phyloP scores from a whole-genome alignment of 2,329 filamentous ascomycete genomes.

The Cercospora sesami region DNA sequence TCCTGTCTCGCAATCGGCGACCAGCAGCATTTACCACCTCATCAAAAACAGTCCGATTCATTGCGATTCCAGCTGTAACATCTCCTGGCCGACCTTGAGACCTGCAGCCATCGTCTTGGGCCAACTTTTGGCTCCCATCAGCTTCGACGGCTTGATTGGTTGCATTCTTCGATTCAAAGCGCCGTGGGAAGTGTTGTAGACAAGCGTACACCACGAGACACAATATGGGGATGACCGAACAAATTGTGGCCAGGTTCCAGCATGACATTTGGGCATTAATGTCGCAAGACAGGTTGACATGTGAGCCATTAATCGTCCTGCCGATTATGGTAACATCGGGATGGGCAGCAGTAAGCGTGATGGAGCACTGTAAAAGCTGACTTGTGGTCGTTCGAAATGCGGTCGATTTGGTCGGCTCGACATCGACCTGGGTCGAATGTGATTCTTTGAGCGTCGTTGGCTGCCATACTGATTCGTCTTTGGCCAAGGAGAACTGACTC shows the following conservation, averaged over 20 bases:
- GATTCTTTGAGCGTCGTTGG: not conserved
- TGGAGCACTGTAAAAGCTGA: not conserved
- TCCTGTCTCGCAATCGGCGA: no score
- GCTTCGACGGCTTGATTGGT: not conserved
- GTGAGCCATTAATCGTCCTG: not conserved
- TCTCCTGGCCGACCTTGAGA: not conserved
- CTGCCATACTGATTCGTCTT: not conserved
- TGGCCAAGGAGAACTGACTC: not conserved
- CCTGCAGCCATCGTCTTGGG: not conserved
- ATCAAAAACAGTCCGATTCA: not conserved
- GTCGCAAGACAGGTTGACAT: not conserved
- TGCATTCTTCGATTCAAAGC: not conserved
- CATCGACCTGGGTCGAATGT: not conserved
- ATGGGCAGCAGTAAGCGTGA: not conserved
- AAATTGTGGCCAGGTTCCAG: not conserved
- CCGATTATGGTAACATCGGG: not conserved
- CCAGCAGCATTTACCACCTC: not conserved
- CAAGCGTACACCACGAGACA: not conserved
- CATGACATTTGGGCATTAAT: not conserved
- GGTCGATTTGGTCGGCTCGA: not conserved
- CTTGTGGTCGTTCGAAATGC: not conserved
- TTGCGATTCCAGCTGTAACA: not conserved
- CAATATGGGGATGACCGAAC: not conserved
- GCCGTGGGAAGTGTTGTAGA: not conserved
- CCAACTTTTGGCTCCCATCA: not conserved